Evolutionary conservation across 2,329 filamentous ascomycete species (phyloP).

Genomic region (Sodiomyces alkalinus): DNA sequence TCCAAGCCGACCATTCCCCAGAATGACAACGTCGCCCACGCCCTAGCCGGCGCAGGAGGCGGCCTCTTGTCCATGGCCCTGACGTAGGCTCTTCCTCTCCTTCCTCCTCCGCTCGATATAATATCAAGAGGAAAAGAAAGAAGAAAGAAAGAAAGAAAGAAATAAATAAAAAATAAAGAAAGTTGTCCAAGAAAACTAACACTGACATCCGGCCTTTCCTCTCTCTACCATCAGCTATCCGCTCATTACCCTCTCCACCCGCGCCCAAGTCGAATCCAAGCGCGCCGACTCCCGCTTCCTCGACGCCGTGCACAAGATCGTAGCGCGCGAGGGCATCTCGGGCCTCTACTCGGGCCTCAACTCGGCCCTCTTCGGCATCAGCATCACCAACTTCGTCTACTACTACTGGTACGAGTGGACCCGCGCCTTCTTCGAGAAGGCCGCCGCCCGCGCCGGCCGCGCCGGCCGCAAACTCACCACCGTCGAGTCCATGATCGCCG

Average conservation of each 20-base stretch:
- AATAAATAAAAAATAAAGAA: too few species aligned
- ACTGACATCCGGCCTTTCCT: conserved; percentile 5
- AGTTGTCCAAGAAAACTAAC: neutral
- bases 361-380: conserved; percentile 92
- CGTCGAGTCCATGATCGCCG: conserved; percentile 85
- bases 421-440: conserved; percentile 67
- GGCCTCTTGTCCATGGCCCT: conserved; percentile 91
- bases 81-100: conserved; percentile 44
- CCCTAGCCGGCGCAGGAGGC: conserved; percentile 81
- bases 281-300: conserved; percentile 76
- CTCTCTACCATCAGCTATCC: conserved; percentile 73
- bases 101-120: neutral
- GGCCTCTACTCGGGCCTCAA: conserved; percentile 90
- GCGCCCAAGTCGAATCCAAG: conserved; percentile 94
- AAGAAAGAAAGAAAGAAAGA: too few species aligned
- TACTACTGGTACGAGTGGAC: conserved; percentile 99
- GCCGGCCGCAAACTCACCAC: conserved; percentile 74
- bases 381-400: conserved; percentile 98
- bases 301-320: conserved; percentile 69
- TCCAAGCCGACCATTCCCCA: conserved; percentile 58
- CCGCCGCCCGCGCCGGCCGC: conserved; percentile 57
- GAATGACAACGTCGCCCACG: conserved; percentile 94
- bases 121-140: too few species aligned
- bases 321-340: conserved; percentile 76
- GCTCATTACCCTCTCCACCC: conserved; percentile 90